Evolutionary conservation across 1,284 basidiomycete species (phyloP).

Genomic region (Stygiomarasmius scandens): DNA sequence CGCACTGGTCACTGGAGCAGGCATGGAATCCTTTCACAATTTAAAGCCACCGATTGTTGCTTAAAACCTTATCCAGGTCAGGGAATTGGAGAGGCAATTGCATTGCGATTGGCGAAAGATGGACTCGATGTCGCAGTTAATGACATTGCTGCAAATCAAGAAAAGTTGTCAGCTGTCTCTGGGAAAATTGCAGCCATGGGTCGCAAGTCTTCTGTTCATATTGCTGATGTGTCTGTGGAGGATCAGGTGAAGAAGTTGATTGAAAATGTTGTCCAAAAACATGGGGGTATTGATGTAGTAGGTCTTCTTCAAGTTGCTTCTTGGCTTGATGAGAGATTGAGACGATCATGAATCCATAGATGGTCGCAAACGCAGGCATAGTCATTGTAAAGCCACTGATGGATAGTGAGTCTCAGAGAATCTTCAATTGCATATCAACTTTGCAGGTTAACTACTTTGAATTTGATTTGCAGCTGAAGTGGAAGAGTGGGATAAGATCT

Average conservation of each 20-base stretch:
- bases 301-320: constrained; percentile 6
- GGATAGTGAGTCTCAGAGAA: neutral
- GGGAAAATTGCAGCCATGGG: constrained; percentile 29
- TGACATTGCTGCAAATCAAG: constrained; percentile 28
- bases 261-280: constrained; percentile 21
- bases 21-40: neutral
- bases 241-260: constrained; percentile 30
- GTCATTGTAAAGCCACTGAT: neutral
- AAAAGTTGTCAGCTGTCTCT: constrained; percentile 21
- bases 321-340: neutral
- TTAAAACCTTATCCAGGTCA: constrained; percentile 3
- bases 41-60: neutral
- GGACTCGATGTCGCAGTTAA: constrained; percentile 40
- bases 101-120: constrained; percentile 36
- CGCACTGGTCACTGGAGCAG: neutral
- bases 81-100: constrained; percentile 39
- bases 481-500: constrained; percentile 1
- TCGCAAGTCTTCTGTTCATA: constrained; percentile 23
- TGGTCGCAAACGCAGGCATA: constrained; percentile 41
- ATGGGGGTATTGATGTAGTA: constrained; percentile 33
- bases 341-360: no score
- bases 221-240: constrained; percentile 32
- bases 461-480: neutral
- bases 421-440: neutral
- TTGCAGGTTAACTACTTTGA: neutral